Conservation (phyloP, 225 moss, liverwort and hornwort genomes). For the Physcomitrellopsis africana region DNA sequence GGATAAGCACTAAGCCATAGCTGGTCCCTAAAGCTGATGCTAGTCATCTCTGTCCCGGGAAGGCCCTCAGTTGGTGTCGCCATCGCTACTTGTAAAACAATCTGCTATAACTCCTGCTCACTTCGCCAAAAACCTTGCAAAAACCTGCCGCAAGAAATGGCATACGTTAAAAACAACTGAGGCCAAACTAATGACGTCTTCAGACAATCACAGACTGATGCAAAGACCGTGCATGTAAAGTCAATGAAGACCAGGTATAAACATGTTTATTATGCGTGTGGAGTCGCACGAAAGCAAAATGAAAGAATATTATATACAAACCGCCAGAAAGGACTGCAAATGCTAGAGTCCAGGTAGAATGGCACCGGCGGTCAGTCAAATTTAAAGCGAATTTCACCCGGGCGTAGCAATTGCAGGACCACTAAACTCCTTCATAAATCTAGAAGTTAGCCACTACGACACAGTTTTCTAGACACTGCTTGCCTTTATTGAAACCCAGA, state of each 20-base stretch:
- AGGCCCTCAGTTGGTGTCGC: constrained; percentile 39
- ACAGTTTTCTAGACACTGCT: too few species aligned
- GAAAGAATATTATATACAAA: not conserved
- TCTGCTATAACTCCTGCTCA: constrained; percentile 17
- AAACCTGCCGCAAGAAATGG: not conserved
- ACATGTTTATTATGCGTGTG: constrained; percentile 2
- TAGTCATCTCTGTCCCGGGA: constrained; percentile 95
- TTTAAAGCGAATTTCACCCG: too few species aligned
- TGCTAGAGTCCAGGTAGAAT: too few species aligned
- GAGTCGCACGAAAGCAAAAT: not conserved
- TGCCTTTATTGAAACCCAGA: too few species aligned
- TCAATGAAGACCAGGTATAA: constrained; percentile 12
- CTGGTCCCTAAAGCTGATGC: constrained; percentile 96
- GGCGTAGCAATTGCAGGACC: too few species aligned
- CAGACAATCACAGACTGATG: not conserved
- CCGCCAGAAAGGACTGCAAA: constrained; percentile 4
- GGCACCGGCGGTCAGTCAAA: too few species aligned
- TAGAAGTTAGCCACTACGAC: too few species aligned
- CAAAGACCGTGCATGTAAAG: not conserved
- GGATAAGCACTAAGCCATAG: constrained; percentile 93
- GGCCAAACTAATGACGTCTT: not conserved
- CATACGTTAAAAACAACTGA: not conserved
- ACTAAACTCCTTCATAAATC: too few species aligned
- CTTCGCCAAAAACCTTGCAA: constrained; percentile 12
- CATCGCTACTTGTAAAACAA: constrained; percentile 36